Percentiles rank a stretch among this genome's conserved stretches.
Conservation (phyloP, 1,284 basidiomycete species). For the Ceratobasidium sp. region DNA sequence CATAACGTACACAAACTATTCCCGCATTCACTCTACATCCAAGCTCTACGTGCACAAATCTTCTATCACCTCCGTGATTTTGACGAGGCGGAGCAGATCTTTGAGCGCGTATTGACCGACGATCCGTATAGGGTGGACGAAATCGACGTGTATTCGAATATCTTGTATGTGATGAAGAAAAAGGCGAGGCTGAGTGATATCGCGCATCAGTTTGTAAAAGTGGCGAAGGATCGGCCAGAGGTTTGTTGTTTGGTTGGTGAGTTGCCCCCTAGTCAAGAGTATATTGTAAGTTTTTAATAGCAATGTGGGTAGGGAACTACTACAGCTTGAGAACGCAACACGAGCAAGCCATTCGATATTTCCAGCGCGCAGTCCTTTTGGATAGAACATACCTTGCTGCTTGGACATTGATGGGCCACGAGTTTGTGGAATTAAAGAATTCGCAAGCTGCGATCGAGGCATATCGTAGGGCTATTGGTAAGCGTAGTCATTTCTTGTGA, state of each 20-base stretch:
- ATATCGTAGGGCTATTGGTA: slow-evolving; percentile 94
- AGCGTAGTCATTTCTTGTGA: slow-evolving; percentile 52
- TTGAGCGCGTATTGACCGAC: slow-evolving; percentile 78
- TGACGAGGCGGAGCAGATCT: slow-evolving; percentile 81
- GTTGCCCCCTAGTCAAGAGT: not conserved
- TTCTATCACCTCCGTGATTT: slow-evolving; percentile 93
- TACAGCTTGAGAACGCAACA: slow-evolving; percentile 94
- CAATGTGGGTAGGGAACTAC: slow-evolving; percentile 81
- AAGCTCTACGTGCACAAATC: slow-evolving; percentile 86
- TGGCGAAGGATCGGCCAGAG: slow-evolving; percentile 92
- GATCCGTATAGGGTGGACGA: slow-evolving; percentile 95
- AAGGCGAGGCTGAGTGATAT: slow-evolving; percentile 88
- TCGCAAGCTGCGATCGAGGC: slow-evolving; percentile 98
- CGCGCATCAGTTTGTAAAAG: slow-evolving; percentile 87
- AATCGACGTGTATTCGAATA: slow-evolving; percentile 96
- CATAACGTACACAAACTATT: slow-evolving; percentile 84
- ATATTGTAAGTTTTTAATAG: slow-evolving; percentile 11
- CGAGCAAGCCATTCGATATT: slow-evolving; percentile 96
- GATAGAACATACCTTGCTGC: slow-evolving; percentile 95
- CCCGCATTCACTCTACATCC: slow-evolving; percentile 85
- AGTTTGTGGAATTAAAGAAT: slow-evolving; percentile 99
- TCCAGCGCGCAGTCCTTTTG: slow-evolving; percentile 91
- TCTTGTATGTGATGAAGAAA: slow-evolving; percentile 95
- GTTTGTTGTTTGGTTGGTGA: slow-evolving; percentile 93
- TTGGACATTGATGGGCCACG: slow-evolving; percentile 99